These are phyloP conservation scores for Austroboletus eburneus DNA, from an alignment of 768 basidiomycete species.

Conservation along the genomic window DNA sequence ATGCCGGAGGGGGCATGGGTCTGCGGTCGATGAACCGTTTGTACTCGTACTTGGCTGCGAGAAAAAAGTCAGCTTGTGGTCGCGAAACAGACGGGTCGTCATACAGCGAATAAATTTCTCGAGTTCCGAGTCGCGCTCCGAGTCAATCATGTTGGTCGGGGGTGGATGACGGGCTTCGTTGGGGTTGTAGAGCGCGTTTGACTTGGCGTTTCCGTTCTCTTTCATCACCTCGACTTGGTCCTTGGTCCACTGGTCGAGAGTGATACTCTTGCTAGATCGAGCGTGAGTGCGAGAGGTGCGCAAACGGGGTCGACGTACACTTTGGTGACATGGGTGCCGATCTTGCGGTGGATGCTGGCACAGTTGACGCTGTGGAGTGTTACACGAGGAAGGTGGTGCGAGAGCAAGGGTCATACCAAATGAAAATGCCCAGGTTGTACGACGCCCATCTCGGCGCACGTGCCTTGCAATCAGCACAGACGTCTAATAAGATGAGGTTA, in stretches of 20 bases:
- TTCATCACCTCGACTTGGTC: constrained; percentile 90
- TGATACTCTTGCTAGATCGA: constrained; percentile 73
- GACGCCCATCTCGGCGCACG: constrained; percentile 87
- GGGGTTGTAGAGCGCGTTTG: constrained; percentile 78
- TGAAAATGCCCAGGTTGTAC: constrained; percentile 82
- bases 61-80: background rate
- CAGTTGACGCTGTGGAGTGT: constrained; percentile 62
- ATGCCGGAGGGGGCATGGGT: constrained; percentile 24
- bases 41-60: constrained; percentile 73
- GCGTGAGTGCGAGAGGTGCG: background rate
- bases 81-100: background rate
- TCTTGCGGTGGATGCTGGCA: constrained; percentile 89
- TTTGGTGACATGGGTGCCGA: constrained; percentile 91
- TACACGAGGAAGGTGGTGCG: constrained; percentile 1
- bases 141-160: constrained; percentile 72
- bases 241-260: constrained; percentile 82
- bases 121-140: constrained; percentile 82
- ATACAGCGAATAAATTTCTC: constrained; percentile 87
- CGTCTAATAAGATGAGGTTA: no score
- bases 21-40: constrained; percentile 58
- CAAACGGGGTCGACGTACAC: constrained; percentile 54
- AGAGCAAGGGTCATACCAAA: constrained; percentile 52
- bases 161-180: constrained; percentile 81
- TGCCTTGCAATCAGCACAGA: constrained; percentile 91
- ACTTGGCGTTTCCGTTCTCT: constrained; percentile 73